A percentile compares a stretch with the other conserved stretches of the same genome.
Conservation (phyloP, 257 asterid species). For the Scutellaria minor region DNA sequence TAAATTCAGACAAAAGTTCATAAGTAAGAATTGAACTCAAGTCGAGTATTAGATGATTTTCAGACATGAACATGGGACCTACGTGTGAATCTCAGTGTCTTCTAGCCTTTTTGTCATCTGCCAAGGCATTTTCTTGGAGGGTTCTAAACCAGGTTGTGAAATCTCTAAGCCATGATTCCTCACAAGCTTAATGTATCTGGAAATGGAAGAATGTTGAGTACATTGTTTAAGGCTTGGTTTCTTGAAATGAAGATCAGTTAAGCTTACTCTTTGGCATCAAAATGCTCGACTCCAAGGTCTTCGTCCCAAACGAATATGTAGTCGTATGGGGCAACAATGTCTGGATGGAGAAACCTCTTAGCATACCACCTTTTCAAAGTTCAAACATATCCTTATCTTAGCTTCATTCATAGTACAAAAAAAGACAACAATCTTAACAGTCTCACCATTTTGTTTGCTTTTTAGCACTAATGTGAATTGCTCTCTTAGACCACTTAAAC, state of each 20-base stretch:
- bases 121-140: conserved; percentile 54
- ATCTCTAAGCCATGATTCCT: conserved; percentile 81
- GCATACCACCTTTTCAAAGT: conserved; percentile 74
- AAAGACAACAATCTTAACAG: neutral
- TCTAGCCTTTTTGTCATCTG: conserved; percentile 66
- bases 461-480: conserved; percentile 62
- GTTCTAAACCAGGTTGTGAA: conserved; percentile 81
- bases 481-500: conserved; percentile 73
- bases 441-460: conserved; percentile 80
- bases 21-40: neutral
- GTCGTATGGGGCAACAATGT: conserved; percentile 74
- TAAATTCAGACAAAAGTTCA: conserved; percentile 31
- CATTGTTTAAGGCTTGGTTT: neutral
- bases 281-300: conserved; percentile 82
- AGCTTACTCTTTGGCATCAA: conserved; percentile 78
- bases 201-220: neutral
- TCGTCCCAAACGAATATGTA: conserved; percentile 90
- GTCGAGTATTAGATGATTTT: neutral
- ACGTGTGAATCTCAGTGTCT: conserved; percentile 73
- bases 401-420: neutral
- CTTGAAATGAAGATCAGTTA: neutral
- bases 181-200: conserved; percentile 75
- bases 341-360: conserved; percentile 86
- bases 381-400: conserved; percentile 12
- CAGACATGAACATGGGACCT: conserved; percentile 21